These are phyloP conservation scores for Lycium barbarum DNA, from an alignment of 257 asterid genomes.

Conservation along the genomic window DNA sequence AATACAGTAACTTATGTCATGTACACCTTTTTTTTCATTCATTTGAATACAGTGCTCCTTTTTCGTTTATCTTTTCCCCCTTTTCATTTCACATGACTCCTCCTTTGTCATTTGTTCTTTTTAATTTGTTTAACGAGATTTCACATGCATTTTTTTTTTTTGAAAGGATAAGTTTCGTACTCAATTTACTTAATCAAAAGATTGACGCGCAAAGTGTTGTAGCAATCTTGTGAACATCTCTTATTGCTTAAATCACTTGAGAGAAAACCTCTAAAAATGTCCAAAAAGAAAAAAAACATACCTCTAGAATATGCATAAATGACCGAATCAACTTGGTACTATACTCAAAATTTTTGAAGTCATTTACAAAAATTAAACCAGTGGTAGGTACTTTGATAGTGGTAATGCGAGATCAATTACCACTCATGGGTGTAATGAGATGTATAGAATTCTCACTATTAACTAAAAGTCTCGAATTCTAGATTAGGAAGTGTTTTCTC, in stretches of 20 bases:
- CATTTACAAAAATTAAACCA: not conserved
- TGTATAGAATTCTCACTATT: no score
- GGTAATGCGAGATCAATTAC: no score
- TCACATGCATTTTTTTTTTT: not conserved
- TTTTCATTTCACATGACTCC: conserved; percentile 12
- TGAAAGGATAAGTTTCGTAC: not conserved
- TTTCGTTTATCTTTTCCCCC: not conserved
- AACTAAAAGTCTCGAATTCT: no score
- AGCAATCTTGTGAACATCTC: not conserved
- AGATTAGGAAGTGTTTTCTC: no score
- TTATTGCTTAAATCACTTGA: not conserved
- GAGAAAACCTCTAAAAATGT: not conserved
- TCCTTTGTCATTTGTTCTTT: not conserved
- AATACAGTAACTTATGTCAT: no score
- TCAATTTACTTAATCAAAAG: not conserved
- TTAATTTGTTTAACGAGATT: not conserved
- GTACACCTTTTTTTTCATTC: not conserved
- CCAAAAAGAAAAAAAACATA: not conserved
- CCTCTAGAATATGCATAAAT: no score
- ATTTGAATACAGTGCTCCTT: not conserved
- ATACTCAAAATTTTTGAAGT: not conserved
- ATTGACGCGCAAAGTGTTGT: not conserved
- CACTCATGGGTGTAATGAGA: no score
- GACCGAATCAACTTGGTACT: no score
- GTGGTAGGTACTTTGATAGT: no score